phyloP scores from a whole-genome alignment of 768 basidiomycete genomes.

The Psilocybe tampanensis region DNA sequence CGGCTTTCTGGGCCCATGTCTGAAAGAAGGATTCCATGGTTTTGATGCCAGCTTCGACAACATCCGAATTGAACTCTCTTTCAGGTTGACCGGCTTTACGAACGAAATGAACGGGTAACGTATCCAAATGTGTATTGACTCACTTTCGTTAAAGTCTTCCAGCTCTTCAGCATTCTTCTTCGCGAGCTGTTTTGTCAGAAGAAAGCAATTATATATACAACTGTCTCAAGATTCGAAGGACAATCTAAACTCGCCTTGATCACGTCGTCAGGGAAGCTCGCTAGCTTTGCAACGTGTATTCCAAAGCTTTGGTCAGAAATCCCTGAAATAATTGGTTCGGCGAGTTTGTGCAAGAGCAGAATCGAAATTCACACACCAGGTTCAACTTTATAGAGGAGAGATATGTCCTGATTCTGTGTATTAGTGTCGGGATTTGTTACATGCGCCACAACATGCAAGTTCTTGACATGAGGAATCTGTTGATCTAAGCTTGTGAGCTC shows the following conservation, averaged over 20 bases:
- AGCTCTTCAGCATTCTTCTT: conserved; percentile 28
- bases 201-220: not conserved
- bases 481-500: conserved; percentile 93
- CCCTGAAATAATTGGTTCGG: conserved; percentile 10
- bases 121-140: not conserved
- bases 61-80: conserved; percentile 50
- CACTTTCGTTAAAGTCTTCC: conserved; percentile 27
- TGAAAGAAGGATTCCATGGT: conserved; percentile 80
- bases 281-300: conserved; percentile 96
- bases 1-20: conserved; percentile 58
- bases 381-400: conserved; percentile 91
- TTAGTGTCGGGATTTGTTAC: conserved; percentile 81
- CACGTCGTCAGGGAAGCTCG: conserved; percentile 95
- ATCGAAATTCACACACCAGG: conserved; percentile 54
- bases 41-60: conserved; percentile 77
- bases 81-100: conserved; percentile 22
- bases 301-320: conserved; percentile 98
- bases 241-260: conserved; percentile 56
- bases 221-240: not conserved
- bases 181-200: conserved; percentile 59
- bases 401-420: conserved; percentile 73
- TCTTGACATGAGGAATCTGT: conserved; percentile 85
- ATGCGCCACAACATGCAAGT: conserved; percentile 94
- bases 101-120: conserved; percentile 58
- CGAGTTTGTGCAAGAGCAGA: not conserved